phyloP scores from a whole-genome alignment of 2,329 filamentous ascomycete genomes.

The Diplodia mutila region DNA sequence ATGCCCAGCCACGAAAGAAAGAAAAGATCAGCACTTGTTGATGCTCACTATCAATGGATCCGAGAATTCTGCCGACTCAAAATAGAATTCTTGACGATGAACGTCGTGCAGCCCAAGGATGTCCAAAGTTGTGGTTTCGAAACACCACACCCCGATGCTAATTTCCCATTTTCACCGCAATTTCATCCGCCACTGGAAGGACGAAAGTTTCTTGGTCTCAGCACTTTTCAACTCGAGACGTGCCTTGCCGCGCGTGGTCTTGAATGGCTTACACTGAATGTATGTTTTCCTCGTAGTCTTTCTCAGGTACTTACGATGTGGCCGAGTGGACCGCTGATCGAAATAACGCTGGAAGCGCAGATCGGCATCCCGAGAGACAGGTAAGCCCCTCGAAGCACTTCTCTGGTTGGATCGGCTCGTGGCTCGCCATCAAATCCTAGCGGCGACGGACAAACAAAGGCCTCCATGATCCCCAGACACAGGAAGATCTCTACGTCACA shows the following conservation, averaged over 20 bases:
- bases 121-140: background rate
- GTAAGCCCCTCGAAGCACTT: background rate
- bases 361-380: conserved; percentile 8
- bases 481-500: conserved; percentile 17
- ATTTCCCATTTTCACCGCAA: background rate
- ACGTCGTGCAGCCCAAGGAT: background rate
- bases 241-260: background rate
- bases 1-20: background rate
- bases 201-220: background rate
- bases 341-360: conserved; percentile 12
- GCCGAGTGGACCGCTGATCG: background rate
- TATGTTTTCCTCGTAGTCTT: background rate
- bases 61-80: background rate
- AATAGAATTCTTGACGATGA: background rate
- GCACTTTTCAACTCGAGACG: background rate
- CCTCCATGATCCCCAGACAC: background rate
- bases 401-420: background rate
- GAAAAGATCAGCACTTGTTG: background rate
- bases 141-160: background rate
- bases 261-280: background rate
- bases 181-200: background rate
- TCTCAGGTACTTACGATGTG: background rate
- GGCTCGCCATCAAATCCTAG: background rate
- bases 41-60: background rate
- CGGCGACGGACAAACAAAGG: background rate